These are phyloP conservation scores for Xylariaceae sp. DNA, from an alignment of 2,329 filamentous ascomycete species.

Conservation along the genomic window DNA sequence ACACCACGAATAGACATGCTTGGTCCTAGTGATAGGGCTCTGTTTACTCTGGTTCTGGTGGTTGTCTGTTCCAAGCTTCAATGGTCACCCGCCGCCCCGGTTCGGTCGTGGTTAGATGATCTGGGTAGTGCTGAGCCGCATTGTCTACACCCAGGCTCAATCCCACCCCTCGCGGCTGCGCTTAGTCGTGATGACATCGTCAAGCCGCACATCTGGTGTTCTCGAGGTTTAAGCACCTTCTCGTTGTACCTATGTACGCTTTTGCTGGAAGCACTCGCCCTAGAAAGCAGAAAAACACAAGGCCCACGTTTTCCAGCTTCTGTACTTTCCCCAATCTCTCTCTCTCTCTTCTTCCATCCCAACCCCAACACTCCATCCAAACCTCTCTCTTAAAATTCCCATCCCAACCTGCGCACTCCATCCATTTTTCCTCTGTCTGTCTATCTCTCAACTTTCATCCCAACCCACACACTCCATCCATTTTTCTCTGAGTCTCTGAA, in stretches of 20 bases:
- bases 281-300: neutral
- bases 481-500: no score
- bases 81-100: neutral
- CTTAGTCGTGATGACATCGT: slow-evolving; percentile 8
- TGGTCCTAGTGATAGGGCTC: neutral
- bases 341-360: neutral
- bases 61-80: neutral
- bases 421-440: neutral
- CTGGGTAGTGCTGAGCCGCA: neutral
- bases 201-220: neutral
- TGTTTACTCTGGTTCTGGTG: neutral
- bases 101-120: neutral
- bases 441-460: no score
- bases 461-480: no score
- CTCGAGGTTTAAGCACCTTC: neutral
- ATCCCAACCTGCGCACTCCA: neutral
- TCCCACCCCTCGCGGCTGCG: neutral
- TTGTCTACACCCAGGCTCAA: neutral
- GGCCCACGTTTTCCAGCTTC: neutral
- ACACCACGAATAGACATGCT: neutral
- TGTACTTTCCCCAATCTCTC: neutral
- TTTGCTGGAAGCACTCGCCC: neutral
- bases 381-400: neutral
- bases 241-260: slow-evolving; percentile 14
- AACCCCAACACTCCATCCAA: neutral